Evolutionary conservation across 1,284 basidiomycete species (phyloP).

Genomic region (Phlebopus sp.): DNA sequence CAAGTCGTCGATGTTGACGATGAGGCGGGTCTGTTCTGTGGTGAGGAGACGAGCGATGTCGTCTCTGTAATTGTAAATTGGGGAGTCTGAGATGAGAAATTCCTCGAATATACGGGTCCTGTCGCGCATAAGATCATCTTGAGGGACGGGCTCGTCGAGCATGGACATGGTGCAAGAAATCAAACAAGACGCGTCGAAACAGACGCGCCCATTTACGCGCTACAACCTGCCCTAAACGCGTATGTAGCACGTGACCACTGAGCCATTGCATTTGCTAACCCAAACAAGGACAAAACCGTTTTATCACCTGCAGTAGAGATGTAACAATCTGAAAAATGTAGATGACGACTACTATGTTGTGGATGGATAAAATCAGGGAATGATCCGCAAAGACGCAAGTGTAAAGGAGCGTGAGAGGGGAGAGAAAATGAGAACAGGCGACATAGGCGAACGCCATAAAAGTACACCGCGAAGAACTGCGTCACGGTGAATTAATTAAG

Average conservation of each 20-base stretch:
- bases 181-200: slow-evolving; percentile 11
- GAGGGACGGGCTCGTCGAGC: slow-evolving; percentile 54
- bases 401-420: neutral
- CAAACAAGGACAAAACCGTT: neutral
- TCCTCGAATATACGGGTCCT: slow-evolving; percentile 81
- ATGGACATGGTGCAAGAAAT: slow-evolving; percentile 47
- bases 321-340: neutral
- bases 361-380: slow-evolving; percentile 10
- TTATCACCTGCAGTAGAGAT: neutral
- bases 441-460: no score
- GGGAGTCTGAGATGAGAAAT: slow-evolving; percentile 80
- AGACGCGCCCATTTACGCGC: slow-evolving; percentile 24
- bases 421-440: no score
- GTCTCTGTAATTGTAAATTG: slow-evolving; percentile 82
- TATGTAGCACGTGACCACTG: slow-evolving; percentile 8
- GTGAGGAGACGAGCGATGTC: slow-evolving; percentile 86
- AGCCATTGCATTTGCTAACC: neutral
- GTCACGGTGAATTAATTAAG: no score
- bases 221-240: slow-evolving; percentile 24
- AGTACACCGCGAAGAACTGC: no score
- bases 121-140: slow-evolving; percentile 74
- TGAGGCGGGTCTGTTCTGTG: slow-evolving; percentile 82
- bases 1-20: slow-evolving; percentile 96
- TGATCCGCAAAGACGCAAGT: neutral
- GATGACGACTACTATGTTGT: slow-evolving; percentile 10